Evolutionary conservation across 495 filamentous ascomycete genomes (phyloP).

Genomic region (Cercophora samala): DNA sequence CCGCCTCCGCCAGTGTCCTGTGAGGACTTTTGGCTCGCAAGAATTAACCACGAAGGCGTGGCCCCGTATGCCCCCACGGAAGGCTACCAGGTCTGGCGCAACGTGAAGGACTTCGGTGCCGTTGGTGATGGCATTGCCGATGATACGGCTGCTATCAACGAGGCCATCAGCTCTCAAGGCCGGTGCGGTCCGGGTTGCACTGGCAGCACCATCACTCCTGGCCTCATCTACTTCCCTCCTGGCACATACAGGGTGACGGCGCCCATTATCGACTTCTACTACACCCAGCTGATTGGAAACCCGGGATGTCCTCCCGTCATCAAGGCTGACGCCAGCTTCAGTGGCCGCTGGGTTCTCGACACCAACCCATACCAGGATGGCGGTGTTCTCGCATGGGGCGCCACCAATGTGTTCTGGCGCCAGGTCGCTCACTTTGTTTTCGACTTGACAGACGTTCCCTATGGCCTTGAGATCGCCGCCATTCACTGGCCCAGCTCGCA

Average conservation of each 20-base stretch:
- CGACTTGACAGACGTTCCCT: conserved; percentile 60
- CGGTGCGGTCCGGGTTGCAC: conserved; percentile 75
- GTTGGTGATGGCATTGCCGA: conserved; percentile 67
- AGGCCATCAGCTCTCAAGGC: conserved; percentile 67
- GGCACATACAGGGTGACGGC: conserved; percentile 69
- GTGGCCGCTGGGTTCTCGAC: conserved; percentile 59
- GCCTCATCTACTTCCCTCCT: conserved; percentile 71
- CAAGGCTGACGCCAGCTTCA: conserved; percentile 61
- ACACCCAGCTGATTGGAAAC: conserved; percentile 67
- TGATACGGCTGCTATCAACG: conserved; percentile 79
- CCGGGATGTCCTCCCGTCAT: conserved; percentile 61
- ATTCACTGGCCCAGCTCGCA: conserved; percentile 80
- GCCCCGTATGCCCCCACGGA: conserved; percentile 40
- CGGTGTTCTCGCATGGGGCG: conserved; percentile 37
- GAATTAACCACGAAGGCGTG: conserved; percentile 46
- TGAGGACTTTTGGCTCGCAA: conserved; percentile 45
- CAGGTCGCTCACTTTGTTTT: conserved; percentile 72
- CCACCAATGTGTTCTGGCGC: conserved; percentile 73
- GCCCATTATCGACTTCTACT: conserved; percentile 63
- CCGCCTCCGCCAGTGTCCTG: conserved; percentile 20
- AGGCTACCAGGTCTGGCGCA: conserved; percentile 54
- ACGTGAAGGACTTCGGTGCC: conserved; percentile 58
- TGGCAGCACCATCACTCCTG: conserved; percentile 69
- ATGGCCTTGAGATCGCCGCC: conserved; percentile 53
- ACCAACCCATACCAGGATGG: conserved; percentile 45